Conservation (phyloP, 2,329 filamentous ascomycete genomes). For the Endocalyx cinctus region DNA sequence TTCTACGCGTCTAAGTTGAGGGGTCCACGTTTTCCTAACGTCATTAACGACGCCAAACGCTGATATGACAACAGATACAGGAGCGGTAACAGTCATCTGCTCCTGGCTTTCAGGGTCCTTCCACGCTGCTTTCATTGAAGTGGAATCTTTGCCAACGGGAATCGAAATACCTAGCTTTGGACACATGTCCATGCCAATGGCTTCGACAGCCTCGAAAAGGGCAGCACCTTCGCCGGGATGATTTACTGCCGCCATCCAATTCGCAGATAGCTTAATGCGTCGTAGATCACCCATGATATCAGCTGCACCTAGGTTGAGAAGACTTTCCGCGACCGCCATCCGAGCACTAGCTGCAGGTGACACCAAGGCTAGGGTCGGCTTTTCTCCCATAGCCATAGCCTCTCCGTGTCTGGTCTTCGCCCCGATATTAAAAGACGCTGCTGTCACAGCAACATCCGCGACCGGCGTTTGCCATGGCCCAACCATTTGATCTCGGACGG, state of each 20-base stretch:
- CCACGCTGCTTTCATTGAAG: slow-evolving; percentile 99
- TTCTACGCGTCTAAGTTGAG: slow-evolving; percentile 74
- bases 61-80: slow-evolving; percentile 85
- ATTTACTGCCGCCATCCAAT: slow-evolving; percentile 98
- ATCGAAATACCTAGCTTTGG: slow-evolving; percentile 87
- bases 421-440: slow-evolving; percentile 67
- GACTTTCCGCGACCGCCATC: slow-evolving; percentile 91
- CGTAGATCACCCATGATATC: slow-evolving; percentile 57
- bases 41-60: slow-evolving; percentile 83
- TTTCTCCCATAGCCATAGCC: slow-evolving; percentile 70
- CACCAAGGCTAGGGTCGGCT: slow-evolving; percentile 69
- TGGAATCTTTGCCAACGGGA: slow-evolving; percentile 95
- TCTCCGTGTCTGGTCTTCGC: slow-evolving; percentile 74
- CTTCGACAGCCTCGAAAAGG: slow-evolving; percentile 88
- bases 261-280: slow-evolving; percentile 84
- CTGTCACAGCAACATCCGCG: slow-evolving; percentile 88
- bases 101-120: slow-evolving; percentile 63
- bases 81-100: slow-evolving; percentile 82
- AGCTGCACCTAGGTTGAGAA: slow-evolving; percentile 84
- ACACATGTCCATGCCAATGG: slow-evolving; percentile 89
- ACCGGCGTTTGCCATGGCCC: slow-evolving; percentile 95
- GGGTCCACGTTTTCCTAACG: slow-evolving; percentile 87
- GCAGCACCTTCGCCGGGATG: slow-evolving; percentile 90
- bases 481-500: slow-evolving; percentile 89
- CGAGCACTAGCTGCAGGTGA: slow-evolving; percentile 84